Conservation (phyloP, 805 yeast genomes). For the Sugiyamaella chiloensis region DNA sequence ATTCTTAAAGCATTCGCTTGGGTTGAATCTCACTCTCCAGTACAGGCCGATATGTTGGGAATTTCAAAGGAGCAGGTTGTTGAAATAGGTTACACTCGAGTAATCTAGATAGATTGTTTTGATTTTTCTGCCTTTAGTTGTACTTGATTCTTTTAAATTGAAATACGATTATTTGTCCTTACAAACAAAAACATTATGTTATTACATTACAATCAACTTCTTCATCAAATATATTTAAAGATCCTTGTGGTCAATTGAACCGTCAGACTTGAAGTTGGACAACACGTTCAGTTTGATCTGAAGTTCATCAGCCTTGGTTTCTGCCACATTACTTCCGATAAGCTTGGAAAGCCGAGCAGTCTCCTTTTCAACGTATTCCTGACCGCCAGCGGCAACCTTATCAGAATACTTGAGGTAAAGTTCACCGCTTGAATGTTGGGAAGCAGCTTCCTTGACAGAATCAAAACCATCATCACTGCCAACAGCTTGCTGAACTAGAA, state of each 20-base stretch:
- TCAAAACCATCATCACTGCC: conserved; percentile 31
- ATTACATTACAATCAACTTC: too few species aligned
- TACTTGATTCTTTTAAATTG: too few species aligned
- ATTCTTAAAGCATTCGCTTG: conserved; percentile 4
- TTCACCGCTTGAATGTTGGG: conserved; percentile 16
- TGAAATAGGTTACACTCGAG: conserved; percentile 9
- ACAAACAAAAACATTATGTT: too few species aligned
- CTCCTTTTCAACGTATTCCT: conserved; percentile 45
- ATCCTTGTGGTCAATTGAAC: neutral
- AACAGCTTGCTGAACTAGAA: conserved; percentile 32
- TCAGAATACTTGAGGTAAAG: conserved; percentile 31
- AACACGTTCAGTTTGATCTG: conserved; percentile 52
- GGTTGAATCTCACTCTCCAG: conserved; percentile 3
- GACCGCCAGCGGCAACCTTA: conserved; percentile 28
- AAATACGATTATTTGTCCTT: too few species aligned
- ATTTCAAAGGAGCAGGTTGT: conserved; percentile 8
- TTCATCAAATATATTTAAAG: too few species aligned
- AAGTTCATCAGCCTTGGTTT: conserved; percentile 49
- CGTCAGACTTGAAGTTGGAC: conserved; percentile 27
- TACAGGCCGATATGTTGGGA: neutral
- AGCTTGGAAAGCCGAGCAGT: conserved; percentile 44
- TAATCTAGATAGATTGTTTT: too few species aligned
- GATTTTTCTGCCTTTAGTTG: too few species aligned
- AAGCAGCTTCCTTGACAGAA: conserved; percentile 12
- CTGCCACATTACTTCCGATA: conserved; percentile 38